Evolutionary conservation across 768 basidiomycete genomes (phyloP), one percentile per base, ranked within the genome.

Genomic region (Cystofilobasidium ferigula): DNA sequence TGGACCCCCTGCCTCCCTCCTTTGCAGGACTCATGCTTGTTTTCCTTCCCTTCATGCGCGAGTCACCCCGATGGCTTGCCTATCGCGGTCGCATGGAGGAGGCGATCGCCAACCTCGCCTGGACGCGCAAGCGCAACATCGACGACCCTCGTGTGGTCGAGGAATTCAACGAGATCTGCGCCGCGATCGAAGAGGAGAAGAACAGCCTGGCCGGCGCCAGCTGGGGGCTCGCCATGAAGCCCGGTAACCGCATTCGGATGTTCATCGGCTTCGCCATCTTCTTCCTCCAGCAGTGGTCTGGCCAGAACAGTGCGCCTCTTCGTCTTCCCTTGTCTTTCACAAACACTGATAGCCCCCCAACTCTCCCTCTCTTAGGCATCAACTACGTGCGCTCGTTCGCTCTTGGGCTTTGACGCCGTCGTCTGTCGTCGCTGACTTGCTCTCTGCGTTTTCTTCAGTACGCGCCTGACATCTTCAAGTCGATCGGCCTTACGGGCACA

Each of bases 241-340:
- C 61, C 12, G 89, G 90, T 56, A 90, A 90, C 77, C 81, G 83
- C 54, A 78, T 85, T 67, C 85, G 90, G 28, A 91, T 92, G 78
- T 77, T 86, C n/a, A 89, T 92, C 71, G 89, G 89, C 1, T 84
- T 88, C 70, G 62, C 72, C 60, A 69, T 73, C 60, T 89, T 89
- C 78, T 73, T 86, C 67, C 77, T 89, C 10, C 89, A 90, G 70
- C 87, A 90, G 73, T 89, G 85, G 85, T 81, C 82, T 57, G 89
- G 89, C 1, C 89, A 90, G 73, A 77, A 91, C 76, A 65, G 38
- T 64, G 45, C 57, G 57, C 43, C 34, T 30, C 48, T 18, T n/a
- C 32, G 13, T 54, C 51, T 54, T 34, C 51, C 8, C 6, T 22
- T n/a, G 28, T 22, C 32, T 22, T 14, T 54, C 51, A 34, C 14